Evolutionary conservation across 2,329 filamentous ascomycete genomes (phyloP).

Genomic region (Stachybotrys elegans): DNA sequence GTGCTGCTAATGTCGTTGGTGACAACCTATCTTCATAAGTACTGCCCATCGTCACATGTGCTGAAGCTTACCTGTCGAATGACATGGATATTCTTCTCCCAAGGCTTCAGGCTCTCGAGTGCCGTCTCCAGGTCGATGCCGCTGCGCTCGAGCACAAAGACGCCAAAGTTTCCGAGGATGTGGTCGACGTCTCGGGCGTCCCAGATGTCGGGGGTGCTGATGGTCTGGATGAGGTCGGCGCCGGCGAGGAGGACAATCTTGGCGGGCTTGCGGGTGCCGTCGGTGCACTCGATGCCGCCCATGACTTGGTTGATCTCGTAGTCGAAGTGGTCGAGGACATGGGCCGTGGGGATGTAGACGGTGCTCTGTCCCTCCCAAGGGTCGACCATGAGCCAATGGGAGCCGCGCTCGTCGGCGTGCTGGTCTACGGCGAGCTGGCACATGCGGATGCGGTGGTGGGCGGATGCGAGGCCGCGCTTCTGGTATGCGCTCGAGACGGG

Average conservation of each 20-base stretch:
- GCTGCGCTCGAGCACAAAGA: constrained; percentile 75
- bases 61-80: constrained; percentile 50
- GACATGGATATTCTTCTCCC: constrained; percentile 81
- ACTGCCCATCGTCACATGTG: too few relatives aligned
- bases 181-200: constrained; percentile 78
- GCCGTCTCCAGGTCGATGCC: constrained; percentile 89
- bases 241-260: constrained; percentile 80
- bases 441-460: constrained; percentile 56
- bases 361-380: constrained; percentile 80
- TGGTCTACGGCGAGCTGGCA: constrained; percentile 74
- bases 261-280: constrained; percentile 61
- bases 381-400: constrained; percentile 68
- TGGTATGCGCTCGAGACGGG: constrained; percentile 29
- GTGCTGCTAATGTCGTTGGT: constrained; percentile 83
- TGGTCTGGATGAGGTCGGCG: constrained; percentile 68
- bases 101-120: constrained; percentile 72
- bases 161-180: constrained; percentile 77
- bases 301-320: constrained; percentile 76
- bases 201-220: constrained; percentile 74
- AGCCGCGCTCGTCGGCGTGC: constrained; percentile 51
- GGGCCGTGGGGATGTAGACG: constrained; percentile 81
- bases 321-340: constrained; percentile 87
- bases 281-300: constrained; percentile 67
- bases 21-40: constrained; percentile 48
- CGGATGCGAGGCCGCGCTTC: constrained; percentile 32